phyloP scores from a whole-genome alignment of 2,329 filamentous ascomycete genomes.

The Botrytis squamosa region DNA sequence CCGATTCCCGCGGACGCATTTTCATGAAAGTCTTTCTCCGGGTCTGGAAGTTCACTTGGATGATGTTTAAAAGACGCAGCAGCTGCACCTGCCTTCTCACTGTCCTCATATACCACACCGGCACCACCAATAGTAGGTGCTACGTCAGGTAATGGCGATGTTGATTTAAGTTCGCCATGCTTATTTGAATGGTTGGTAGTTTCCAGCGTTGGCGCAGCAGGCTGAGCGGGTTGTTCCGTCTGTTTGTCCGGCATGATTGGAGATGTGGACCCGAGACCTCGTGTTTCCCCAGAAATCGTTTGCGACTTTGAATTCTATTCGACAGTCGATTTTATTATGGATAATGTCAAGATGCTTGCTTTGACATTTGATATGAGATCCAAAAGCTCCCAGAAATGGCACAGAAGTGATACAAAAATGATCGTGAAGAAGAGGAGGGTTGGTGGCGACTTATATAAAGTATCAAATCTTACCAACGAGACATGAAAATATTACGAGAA shows the following conservation, averaged over 20 bases:
- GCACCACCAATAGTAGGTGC: neutral
- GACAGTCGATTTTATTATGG: neutral
- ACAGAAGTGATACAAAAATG: neutral
- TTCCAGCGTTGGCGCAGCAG: conserved; percentile 4
- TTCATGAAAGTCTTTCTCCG: conserved; percentile 6
- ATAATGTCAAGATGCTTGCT: neutral
- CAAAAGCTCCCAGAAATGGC: neutral
- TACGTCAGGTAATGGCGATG: neutral
- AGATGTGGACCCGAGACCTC: neutral
- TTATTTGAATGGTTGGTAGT: neutral
- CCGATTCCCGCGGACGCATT: neutral
- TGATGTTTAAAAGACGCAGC: conserved; percentile 2
- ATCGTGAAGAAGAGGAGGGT: neutral
- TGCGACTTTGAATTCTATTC: conserved; percentile 13
- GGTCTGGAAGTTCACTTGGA: neutral
- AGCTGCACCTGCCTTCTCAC: conserved; percentile 2
- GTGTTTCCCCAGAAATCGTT: conserved; percentile 12
- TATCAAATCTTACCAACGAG: neutral
- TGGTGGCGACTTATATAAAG: neutral
- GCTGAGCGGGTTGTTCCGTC: conserved; percentile 20
- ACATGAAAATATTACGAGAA: neutral
- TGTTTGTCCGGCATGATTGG: conserved; percentile 27
- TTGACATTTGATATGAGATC: neutral
- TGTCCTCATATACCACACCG: neutral
- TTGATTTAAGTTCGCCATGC: conserved; percentile 11